phyloP scores from a whole-genome alignment of 495 filamentous ascomycete species.

The Aspergillus heteromorphus region DNA sequence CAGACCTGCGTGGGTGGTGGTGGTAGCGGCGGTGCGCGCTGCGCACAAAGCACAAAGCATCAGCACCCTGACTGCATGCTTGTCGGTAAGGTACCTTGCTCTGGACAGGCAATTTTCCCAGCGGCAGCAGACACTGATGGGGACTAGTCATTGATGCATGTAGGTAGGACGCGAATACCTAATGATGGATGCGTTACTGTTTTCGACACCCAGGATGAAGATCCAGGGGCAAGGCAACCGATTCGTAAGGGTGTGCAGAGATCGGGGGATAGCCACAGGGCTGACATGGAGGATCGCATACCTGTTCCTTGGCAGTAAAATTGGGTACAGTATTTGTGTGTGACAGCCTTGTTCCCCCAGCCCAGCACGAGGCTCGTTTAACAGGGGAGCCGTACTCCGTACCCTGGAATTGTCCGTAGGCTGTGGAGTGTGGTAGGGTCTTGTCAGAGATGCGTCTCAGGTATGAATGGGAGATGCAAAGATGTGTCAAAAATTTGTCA shows the following conservation, averaged over 20 bases:
- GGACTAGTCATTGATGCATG: background rate
- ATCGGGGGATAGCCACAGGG: background rate
- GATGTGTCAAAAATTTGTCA: too few species aligned
- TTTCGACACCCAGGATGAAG: background rate
- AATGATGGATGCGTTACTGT: background rate
- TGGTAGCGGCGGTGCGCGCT: background rate
- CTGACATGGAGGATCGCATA: background rate
- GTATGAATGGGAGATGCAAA: too few species aligned
- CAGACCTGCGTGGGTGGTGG: background rate
- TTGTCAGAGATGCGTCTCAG: too few species aligned
- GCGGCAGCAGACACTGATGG: background rate
- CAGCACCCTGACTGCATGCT: background rate
- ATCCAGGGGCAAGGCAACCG: conserved; percentile 8
- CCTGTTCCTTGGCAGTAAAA: background rate
- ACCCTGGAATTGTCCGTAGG: background rate
- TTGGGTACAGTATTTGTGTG: background rate
- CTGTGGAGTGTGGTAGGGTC: background rate
- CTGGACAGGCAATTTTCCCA: background rate
- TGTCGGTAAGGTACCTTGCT: background rate
- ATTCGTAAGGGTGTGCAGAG: background rate
- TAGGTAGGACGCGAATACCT: background rate
- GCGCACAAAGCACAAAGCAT: background rate
- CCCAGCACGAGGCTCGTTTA: background rate
- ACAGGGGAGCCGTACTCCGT: background rate
- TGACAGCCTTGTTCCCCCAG: background rate